These are phyloP conservation scores for Boletus sensibilis DNA, from an alignment of 768 basidiomycete genomes.

Conservation along the genomic window DNA sequence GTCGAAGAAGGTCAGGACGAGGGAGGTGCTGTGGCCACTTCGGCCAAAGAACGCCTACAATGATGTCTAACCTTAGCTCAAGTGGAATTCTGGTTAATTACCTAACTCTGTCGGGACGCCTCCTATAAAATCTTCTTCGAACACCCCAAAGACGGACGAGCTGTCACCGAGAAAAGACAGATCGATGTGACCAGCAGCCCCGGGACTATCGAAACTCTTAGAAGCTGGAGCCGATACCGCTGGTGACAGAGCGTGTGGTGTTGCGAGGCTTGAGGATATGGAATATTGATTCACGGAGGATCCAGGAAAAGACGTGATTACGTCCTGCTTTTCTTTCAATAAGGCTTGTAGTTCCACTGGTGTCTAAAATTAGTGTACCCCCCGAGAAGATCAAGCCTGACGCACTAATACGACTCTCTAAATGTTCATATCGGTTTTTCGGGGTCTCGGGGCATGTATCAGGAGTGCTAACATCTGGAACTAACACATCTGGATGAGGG, in stretches of 20 bases:
- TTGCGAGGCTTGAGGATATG: background rate
- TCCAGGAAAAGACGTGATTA: conserved; percentile 2
- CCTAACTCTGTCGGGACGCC: conserved; percentile 3
- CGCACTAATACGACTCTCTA: conserved; percentile 71
- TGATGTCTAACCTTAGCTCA: background rate
- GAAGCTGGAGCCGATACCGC: background rate
- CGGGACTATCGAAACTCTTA: background rate
- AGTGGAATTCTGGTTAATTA: background rate
- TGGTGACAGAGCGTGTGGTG: background rate
- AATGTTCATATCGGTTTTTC: conserved; percentile 57
- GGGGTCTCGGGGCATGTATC: conserved; percentile 46
- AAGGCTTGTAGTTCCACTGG: conserved; percentile 69
- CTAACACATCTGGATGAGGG: conserved; percentile 27
- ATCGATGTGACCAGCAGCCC: background rate
- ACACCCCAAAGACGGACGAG: background rate
- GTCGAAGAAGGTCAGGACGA: conserved; percentile 56
- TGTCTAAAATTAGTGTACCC: conserved; percentile 3
- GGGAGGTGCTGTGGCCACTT: conserved; percentile 65
- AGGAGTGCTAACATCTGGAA: conserved; percentile 34
- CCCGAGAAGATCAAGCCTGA: conserved; percentile 6
- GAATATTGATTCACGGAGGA: conserved; percentile 2
- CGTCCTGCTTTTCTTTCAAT: conserved; percentile 54
- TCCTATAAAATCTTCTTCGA: background rate
- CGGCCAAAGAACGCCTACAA: conserved; percentile 25
- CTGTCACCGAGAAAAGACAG: background rate